These are phyloP conservation scores for Pyracantha coccinea DNA, from an alignment of 331 rosid genomes.

Conservation along the genomic window DNA sequence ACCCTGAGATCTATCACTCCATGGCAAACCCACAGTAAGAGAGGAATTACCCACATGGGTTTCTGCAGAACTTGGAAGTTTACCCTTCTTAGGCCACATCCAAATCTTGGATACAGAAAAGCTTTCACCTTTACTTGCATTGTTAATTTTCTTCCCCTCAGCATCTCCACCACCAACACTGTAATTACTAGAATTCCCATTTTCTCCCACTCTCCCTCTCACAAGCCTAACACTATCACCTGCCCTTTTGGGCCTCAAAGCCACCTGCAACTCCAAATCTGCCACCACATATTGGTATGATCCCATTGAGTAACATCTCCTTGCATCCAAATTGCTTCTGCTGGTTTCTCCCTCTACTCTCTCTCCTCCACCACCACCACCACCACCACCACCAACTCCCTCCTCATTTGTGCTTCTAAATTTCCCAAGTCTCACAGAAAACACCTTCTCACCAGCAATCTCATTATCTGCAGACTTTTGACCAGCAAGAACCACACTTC, in stretches of 20 bases:
- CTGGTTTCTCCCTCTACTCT: slow-evolving; percentile 55
- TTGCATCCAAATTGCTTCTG: slow-evolving; percentile 59
- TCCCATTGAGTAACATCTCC: slow-evolving; percentile 96
- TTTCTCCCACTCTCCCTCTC: slow-evolving; percentile 42
- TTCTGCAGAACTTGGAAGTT: slow-evolving; percentile 44
- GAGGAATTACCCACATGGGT: slow-evolving; percentile 36
- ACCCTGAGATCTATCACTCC: slow-evolving; percentile 45
- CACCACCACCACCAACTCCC: slow-evolving; percentile 28
- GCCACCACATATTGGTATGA: slow-evolving; percentile 81
- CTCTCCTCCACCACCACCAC: slow-evolving; percentile 15
- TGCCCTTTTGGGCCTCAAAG: slow-evolving; percentile 39
- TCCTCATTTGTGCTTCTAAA: slow-evolving; percentile 46
- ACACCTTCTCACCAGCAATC: slow-evolving; percentile 55
- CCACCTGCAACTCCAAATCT: slow-evolving; percentile 75
- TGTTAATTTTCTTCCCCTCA: slow-evolving; percentile 58
- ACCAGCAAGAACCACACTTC: slow-evolving; percentile 24
- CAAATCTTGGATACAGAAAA: slow-evolving; percentile 88
- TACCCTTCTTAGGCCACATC: slow-evolving; percentile 81
- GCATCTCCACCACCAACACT: slow-evolving; percentile 37
- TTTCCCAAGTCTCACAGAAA: slow-evolving; percentile 81
- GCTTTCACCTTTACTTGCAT: slow-evolving; percentile 79
- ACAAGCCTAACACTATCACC: slow-evolving; percentile 45
- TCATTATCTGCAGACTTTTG: slow-evolving; percentile 45
- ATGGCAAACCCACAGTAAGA: slow-evolving; percentile 37
- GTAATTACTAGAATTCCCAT: slow-evolving; percentile 24